phyloP scores from a whole-genome alignment of 495 filamentous ascomycete species.

The Aspergillus saccharolyticus region DNA sequence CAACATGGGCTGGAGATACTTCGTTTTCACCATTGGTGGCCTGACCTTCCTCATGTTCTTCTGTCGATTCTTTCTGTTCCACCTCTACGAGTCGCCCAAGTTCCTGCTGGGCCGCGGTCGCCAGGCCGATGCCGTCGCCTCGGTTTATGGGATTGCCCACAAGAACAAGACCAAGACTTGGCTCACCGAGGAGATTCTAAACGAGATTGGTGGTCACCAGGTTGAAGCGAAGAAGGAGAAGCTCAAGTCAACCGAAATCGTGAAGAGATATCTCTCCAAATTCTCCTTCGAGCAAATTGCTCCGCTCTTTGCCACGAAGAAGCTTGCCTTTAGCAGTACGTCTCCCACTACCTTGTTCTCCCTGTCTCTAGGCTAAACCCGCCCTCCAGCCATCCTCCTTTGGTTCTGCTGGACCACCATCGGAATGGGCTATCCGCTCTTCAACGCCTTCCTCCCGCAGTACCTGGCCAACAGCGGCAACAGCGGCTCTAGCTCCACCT shows the following conservation, averaged over 20 bases:
- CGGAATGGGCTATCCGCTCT: constrained; percentile 54
- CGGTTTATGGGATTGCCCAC: constrained; percentile 58
- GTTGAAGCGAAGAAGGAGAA: constrained; percentile 30
- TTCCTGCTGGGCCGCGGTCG: constrained; percentile 66
- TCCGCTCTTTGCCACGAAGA: constrained; percentile 50
- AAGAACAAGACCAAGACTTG: constrained; percentile 50
- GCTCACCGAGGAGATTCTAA: constrained; percentile 49
- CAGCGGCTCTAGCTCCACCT: constrained; percentile 30
- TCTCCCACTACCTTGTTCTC: not conserved
- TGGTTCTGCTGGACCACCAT: constrained; percentile 56
- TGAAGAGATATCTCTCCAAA: constrained; percentile 49
- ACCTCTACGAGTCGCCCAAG: constrained; percentile 78
- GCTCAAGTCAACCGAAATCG: constrained; percentile 40
- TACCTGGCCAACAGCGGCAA: constrained; percentile 46
- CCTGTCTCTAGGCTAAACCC: constrained; percentile 9
- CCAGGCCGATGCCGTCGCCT: constrained; percentile 66
- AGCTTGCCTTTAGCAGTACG: constrained; percentile 43
- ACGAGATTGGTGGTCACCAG: constrained; percentile 47
- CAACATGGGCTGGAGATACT: constrained; percentile 83
- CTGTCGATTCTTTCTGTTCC: constrained; percentile 69
- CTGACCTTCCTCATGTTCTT: constrained; percentile 66
- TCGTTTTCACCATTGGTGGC: constrained; percentile 64
- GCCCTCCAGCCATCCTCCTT: constrained; percentile 34
- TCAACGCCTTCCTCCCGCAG: constrained; percentile 57
- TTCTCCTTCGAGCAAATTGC: constrained; percentile 51